Evolutionary conservation across 179 eudicot species (phyloP).

Genomic region (Kewa caespitosa): DNA sequence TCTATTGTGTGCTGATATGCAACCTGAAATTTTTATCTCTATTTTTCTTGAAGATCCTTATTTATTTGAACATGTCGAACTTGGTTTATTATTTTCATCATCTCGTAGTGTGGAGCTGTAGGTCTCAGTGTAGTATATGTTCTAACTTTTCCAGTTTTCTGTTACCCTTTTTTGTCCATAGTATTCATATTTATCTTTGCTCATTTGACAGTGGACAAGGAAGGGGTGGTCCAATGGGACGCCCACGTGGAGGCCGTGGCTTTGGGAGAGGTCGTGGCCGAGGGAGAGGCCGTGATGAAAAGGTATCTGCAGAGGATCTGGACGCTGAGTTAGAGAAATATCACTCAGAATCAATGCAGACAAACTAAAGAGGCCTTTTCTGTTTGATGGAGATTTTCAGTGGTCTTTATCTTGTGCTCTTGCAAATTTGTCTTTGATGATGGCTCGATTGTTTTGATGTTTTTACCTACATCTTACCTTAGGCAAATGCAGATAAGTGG

Average conservation of each 20-base stretch:
- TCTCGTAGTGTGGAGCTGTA: too few relatives aligned
- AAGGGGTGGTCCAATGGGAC: conserved; percentile 57
- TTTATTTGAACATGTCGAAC: background rate
- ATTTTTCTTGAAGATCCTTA: background rate
- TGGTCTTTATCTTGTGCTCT: conserved; percentile 21
- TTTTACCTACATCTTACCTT: conserved; percentile 25
- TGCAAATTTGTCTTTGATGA: conserved; percentile 27
- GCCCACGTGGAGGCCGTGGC: conserved; percentile 65
- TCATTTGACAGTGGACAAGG: conserved; percentile 47
- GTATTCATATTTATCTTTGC: background rate
- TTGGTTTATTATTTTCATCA: too few relatives aligned
- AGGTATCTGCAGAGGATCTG: conserved; percentile 76
- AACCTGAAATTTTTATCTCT: background rate
- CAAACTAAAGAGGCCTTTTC: conserved; percentile 38
- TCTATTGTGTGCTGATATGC: background rate
- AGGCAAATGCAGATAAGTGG: conserved; percentile 34
- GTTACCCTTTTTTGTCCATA: background rate
- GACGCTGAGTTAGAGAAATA: conserved; percentile 95
- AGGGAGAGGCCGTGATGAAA: conserved; percentile 64
- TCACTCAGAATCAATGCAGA: conserved; percentile 76
- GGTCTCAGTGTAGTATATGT: background rate
- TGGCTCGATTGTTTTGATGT: conserved; percentile 28
- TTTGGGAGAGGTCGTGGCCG: conserved; percentile 68
- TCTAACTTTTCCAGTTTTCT: background rate
- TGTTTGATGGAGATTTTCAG: conserved; percentile 13